Percentiles rank a stretch among this genome's conserved stretches.
These are phyloP conservation scores for Cephalotrichum gorgonifer DNA, from an alignment of 2,329 filamentous ascomycete species.

Conservation along the genomic window DNA sequence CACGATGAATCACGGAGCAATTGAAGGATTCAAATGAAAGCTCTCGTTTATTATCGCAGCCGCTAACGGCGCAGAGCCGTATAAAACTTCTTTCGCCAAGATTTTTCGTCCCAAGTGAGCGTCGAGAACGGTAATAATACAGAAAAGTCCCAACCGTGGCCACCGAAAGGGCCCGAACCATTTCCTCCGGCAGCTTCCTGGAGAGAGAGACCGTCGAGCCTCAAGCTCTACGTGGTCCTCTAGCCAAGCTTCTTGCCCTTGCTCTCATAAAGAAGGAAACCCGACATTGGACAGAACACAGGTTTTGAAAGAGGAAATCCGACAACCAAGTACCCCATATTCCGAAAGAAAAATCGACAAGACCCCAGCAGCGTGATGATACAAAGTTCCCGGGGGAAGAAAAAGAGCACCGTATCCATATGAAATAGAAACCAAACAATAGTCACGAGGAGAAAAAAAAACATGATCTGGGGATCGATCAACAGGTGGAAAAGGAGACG, in stretches of 20 bases:
- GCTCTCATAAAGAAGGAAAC: not conserved
- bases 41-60: not conserved
- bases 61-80: not conserved
- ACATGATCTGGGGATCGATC: no score
- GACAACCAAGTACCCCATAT: not conserved
- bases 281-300: not conserved
- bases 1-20: not conserved
- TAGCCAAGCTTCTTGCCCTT: conserved; percentile 2
- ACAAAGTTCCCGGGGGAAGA: not conserved
- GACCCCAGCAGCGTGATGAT: not conserved
- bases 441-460: not conserved
- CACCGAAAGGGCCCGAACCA: no score
- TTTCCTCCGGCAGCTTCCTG: not conserved
- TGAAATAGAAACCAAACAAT: not conserved
- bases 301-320: not conserved
- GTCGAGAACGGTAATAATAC: conserved; percentile 5
- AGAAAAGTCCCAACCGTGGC: no score
- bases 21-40: not conserved
- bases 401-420: not conserved
- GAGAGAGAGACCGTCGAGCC: not conserved
- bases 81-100: not conserved
- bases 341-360: not conserved
- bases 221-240: not conserved
- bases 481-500: no score
- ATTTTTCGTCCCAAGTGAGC: not conserved